phyloP scores from a whole-genome alignment of 176 grass and related monocot genomes.

The Canna indica region DNA sequence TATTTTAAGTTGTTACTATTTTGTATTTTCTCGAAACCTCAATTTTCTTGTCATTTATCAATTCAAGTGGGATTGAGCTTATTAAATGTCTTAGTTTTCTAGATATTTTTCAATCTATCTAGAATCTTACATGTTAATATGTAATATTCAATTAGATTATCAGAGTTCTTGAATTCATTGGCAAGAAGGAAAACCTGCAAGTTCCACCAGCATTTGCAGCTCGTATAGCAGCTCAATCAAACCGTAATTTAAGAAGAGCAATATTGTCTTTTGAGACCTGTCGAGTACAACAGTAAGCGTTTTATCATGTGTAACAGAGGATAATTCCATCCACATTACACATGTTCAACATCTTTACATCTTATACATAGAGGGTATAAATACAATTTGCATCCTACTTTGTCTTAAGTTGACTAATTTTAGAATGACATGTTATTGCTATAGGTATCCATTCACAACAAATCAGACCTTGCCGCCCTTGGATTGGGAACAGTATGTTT shows the following conservation, averaged over 20 bases:
- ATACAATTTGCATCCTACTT: not conserved
- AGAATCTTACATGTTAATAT: not conserved
- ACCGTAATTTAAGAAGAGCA: slow-evolving; percentile 85
- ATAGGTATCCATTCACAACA: slow-evolving; percentile 76
- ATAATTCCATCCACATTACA: not conserved
- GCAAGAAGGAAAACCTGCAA: slow-evolving; percentile 84
- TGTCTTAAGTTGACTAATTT: slow-evolving; percentile 10
- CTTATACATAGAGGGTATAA: not conserved
- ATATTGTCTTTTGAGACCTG: slow-evolving; percentile 93
- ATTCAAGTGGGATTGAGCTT: too few species aligned
- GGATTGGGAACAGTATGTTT: slow-evolving; percentile 96
- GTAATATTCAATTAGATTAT: slow-evolving; percentile 40
- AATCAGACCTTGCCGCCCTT: slow-evolving; percentile 74
- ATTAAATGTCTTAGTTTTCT: not conserved
- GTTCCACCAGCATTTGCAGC: slow-evolving; percentile 73
- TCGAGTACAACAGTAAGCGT: slow-evolving; percentile 85
- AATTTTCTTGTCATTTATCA: not conserved
- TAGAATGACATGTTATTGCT: slow-evolving; percentile 10
- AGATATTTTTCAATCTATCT: not conserved
- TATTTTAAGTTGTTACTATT: not conserved
- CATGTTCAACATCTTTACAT: not conserved
- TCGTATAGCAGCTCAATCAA: slow-evolving; percentile 69
- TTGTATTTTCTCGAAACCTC: not conserved
- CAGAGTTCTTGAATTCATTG: slow-evolving; percentile 82
- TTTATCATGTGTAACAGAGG: not conserved